Conservation (phyloP, 2,329 filamentous ascomycete species). For the Cryphonectria parasitica region DNA sequence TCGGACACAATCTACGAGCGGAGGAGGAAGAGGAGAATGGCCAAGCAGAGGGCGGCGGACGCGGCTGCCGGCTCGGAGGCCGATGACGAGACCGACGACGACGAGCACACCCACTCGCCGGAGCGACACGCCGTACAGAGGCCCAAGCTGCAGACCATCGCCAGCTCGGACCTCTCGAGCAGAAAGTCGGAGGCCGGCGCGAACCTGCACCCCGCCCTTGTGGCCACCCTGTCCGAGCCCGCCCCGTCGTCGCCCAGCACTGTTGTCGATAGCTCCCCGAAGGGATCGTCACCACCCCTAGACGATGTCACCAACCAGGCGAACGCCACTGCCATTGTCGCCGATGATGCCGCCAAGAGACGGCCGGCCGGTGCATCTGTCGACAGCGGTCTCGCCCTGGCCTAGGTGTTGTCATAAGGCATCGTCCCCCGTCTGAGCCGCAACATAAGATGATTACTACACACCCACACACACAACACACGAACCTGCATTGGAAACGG, state of each 20-base stretch:
- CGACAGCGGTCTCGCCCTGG: conserved; percentile 36
- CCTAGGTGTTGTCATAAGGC: conserved; percentile 15
- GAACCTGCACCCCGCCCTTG: conserved; percentile 17
- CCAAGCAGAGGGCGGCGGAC: conserved; percentile 18
- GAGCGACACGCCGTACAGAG: conserved; percentile 44
- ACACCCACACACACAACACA: conserved; percentile 9
- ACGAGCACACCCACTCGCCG: conserved; percentile 30
- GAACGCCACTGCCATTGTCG: neutral
- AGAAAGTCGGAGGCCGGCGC: conserved; percentile 38
- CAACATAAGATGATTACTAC: neutral
- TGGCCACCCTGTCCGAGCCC: conserved; percentile 17
- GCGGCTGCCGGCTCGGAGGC: conserved; percentile 31
- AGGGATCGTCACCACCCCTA: conserved; percentile 17
- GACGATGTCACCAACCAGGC: conserved; percentile 26
- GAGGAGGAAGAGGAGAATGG: conserved; percentile 22
- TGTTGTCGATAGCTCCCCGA: neutral
- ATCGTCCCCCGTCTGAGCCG: neutral
- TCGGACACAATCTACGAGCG: conserved; percentile 32
- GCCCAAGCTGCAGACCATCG: conserved; percentile 52
- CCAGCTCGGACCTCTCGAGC: conserved; percentile 44
- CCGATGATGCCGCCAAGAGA: conserved; percentile 15
- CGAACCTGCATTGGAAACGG: conserved; percentile 22
- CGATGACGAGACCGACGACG: conserved; percentile 36
- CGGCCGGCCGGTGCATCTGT: conserved; percentile 32
- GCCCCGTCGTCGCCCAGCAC: conserved; percentile 13